Percentiles rank a stretch among this genome's conserved stretches.
Evolutionary conservation across 176 grass and related monocot genomes (phyloP).

Genomic region (Cenchrus americanus): DNA sequence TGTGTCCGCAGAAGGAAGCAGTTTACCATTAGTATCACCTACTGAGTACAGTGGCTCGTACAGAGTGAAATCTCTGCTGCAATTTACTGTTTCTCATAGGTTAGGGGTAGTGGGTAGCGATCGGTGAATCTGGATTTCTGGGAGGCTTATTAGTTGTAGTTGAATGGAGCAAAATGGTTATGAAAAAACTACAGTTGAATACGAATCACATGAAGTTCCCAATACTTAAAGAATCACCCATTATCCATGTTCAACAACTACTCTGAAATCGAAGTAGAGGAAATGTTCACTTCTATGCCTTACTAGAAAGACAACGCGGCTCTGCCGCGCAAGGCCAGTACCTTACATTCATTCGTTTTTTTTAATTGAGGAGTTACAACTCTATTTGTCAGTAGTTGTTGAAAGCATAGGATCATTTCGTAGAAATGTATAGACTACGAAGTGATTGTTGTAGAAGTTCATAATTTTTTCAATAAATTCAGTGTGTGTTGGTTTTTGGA

Average conservation of each 20-base stretch:
- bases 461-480: too few species aligned
- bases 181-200: background rate
- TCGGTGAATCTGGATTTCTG: background rate
- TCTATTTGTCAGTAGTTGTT: too few species aligned
- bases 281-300: background rate
- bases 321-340: too few species aligned
- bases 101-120: background rate
- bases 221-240: background rate
- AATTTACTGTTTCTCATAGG: background rate
- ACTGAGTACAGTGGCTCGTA: background rate
- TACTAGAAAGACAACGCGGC: too few species aligned
- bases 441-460: too few species aligned
- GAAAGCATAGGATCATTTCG: too few species aligned
- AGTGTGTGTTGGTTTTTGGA: too few species aligned
- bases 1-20: constrained; percentile 1
- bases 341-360: too few species aligned
- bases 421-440: too few species aligned
- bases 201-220: background rate
- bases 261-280: background rate
- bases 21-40: background rate
- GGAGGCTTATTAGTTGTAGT: background rate
- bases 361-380: too few species aligned
- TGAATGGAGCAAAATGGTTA: background rate
- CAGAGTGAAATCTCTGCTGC: background rate
- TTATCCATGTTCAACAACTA: background rate